These are phyloP conservation scores for Pyrenopolyporus hunteri DNA, from an alignment of 495 filamentous ascomycete genomes.

Conservation along the genomic window DNA sequence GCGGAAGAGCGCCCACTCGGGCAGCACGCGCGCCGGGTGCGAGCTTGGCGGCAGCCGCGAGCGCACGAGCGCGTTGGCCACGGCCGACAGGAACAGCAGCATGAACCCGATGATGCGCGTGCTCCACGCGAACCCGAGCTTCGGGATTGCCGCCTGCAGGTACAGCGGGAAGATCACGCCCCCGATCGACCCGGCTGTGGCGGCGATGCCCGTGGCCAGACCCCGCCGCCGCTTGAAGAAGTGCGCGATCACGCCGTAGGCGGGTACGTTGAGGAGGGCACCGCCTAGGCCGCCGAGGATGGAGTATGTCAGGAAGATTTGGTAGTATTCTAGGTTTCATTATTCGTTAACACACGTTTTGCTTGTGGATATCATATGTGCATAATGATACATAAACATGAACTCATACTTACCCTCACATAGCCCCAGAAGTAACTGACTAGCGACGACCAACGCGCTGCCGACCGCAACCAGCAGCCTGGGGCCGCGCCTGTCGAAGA, in stretches of 20 bases:
- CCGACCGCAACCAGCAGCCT: slow-evolving; percentile 59
- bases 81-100: slow-evolving; percentile 56
- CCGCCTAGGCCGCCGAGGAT: slow-evolving; percentile 62
- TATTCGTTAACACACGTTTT: slow-evolving; percentile 8
- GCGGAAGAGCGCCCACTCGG: slow-evolving; percentile 61
- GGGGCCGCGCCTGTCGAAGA: slow-evolving; percentile 69
- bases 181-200: slow-evolving; percentile 64
- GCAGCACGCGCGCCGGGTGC: slow-evolving; percentile 43
- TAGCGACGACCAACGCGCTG: slow-evolving; percentile 56
- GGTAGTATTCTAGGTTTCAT: slow-evolving; percentile 60
- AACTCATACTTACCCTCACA: slow-evolving; percentile 47
- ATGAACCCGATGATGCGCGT: slow-evolving; percentile 66
- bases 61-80: slow-evolving; percentile 61
- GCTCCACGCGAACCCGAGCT: slow-evolving; percentile 63
- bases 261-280: slow-evolving; percentile 64
- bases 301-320: slow-evolving; percentile 67
- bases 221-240: slow-evolving; percentile 68
- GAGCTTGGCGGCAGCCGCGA: slow-evolving; percentile 55
- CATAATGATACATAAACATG: background rate
- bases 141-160: slow-evolving; percentile 54
- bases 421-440: slow-evolving; percentile 61
- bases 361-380: slow-evolving; percentile 7
- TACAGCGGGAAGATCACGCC: slow-evolving; percentile 67
- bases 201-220: slow-evolving; percentile 68
- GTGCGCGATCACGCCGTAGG: slow-evolving; percentile 66